Percentiles rank a stretch among this genome's conserved stretches.
Conservation (phyloP, 1,284 basidiomycete species). For the Moesziomyces sp. region DNA sequence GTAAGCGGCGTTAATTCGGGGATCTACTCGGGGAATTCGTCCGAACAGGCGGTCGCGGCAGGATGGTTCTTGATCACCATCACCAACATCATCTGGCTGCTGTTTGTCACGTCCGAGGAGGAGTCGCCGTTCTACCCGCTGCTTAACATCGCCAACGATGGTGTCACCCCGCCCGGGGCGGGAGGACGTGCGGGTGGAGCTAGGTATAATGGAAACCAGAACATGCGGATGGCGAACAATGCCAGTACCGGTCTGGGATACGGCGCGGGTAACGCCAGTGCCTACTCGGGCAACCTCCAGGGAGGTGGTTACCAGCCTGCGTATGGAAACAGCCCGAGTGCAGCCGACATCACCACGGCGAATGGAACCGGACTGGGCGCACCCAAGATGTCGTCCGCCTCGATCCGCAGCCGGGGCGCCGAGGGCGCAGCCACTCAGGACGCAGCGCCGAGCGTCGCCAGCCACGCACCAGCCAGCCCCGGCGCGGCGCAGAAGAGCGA, state of each 20-base stretch:
- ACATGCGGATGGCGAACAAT: conserved; percentile 39
- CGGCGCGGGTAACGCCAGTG: conserved; percentile 42
- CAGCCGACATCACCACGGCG: conserved; percentile 56
- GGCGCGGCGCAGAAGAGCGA: conserved; percentile 10
- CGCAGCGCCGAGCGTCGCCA: conserved; percentile 28
- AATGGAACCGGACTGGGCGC: conserved; percentile 43
- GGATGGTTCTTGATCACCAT: conserved; percentile 93
- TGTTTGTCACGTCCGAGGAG: conserved; percentile 96
- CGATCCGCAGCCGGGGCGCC: conserved; percentile 33
- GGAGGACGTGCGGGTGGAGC: conserved; percentile 63
- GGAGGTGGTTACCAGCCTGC: conserved; percentile 56
- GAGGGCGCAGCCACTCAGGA: conserved; percentile 24
- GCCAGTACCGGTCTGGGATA: conserved; percentile 23
- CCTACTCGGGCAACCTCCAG: conserved; percentile 43
- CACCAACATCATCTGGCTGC: conserved; percentile 86
- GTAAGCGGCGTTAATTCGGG: conserved; percentile 78
- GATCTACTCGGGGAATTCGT: conserved; percentile 48
- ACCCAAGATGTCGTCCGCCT: conserved; percentile 34
- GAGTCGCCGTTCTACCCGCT: conserved; percentile 83
- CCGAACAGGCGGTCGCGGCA: conserved; percentile 78
- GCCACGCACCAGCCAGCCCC: conserved; percentile 25
- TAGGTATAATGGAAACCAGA: conserved; percentile 16
- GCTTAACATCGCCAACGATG: conserved; percentile 88
- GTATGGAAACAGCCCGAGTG: conserved; percentile 59
- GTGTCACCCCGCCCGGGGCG: conserved; percentile 80